Evolutionary conservation across 169 alveolate species (phyloP).

Genomic region (Plasmodium vivax): DNA sequence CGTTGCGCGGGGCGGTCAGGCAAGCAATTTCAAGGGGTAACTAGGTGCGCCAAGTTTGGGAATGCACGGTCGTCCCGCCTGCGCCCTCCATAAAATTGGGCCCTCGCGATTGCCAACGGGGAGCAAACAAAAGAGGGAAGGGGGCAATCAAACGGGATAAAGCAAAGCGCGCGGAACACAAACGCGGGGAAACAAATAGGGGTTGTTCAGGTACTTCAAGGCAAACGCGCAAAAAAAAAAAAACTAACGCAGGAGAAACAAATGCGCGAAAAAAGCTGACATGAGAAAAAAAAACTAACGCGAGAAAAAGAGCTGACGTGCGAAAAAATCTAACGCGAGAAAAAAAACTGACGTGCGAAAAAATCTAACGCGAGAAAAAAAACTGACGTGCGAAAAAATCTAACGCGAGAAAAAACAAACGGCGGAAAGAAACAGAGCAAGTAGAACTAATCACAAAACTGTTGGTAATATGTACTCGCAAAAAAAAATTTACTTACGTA

Average conservation of each 20-base stretch:
- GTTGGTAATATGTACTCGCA: not conserved
- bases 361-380: too few relatives aligned
- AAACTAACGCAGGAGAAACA: not conserved
- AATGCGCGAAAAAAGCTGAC: too few relatives aligned
- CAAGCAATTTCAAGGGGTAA: not conserved
- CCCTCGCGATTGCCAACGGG: not conserved
- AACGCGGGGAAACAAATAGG: not conserved
- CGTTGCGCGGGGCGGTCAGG: not conserved
- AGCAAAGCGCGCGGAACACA: not conserved
- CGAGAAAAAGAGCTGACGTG: too few relatives aligned
- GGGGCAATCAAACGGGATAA: not conserved
- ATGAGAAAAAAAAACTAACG: too few relatives aligned
- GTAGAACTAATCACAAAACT: not conserved
- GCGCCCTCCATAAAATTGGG: not conserved
- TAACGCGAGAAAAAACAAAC: too few relatives aligned
- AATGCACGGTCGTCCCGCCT: not conserved
- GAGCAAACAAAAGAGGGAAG: not conserved
- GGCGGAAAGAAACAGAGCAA: not conserved
- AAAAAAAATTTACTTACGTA: not conserved
- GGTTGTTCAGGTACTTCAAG: not conserved
- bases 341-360: too few relatives aligned
- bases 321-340: too few relatives aligned
- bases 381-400: too few relatives aligned
- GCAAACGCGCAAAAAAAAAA: not conserved
- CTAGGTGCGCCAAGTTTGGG: not conserved